A percentile compares a stretch with the other conserved stretches of the same genome.
Conservation (phyloP, 2,329 filamentous ascomycete genomes). For the Colletotrichum simmondsii region DNA sequence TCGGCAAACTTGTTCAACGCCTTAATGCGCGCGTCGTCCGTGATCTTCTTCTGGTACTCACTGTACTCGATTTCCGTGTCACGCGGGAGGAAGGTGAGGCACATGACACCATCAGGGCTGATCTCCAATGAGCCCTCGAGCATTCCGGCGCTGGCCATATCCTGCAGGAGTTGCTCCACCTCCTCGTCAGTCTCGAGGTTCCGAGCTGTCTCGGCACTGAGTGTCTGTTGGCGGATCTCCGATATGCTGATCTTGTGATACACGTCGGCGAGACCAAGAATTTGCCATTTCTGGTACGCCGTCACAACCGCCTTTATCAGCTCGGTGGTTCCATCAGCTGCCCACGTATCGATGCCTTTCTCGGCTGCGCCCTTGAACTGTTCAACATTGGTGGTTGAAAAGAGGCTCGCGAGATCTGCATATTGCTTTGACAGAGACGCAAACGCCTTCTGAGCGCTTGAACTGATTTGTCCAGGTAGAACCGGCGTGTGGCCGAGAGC, state of each 20-base stretch:
- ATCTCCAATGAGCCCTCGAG: constrained; percentile 63
- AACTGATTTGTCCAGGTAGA: constrained; percentile 67
- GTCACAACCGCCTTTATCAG: constrained; percentile 76
- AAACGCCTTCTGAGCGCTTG: constrained; percentile 65
- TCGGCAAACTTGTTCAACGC: constrained; percentile 59
- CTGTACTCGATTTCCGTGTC: constrained; percentile 58
- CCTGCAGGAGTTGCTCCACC: constrained; percentile 57
- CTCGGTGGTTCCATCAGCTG: constrained; percentile 76
- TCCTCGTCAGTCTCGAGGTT: constrained; percentile 54
- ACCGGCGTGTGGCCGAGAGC: constrained; percentile 68
- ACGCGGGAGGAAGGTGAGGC: constrained; percentile 62
- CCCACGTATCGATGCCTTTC: constrained; percentile 68
- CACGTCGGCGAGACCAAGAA: constrained; percentile 77
- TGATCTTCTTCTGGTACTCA: constrained; percentile 61
- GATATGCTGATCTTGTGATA: constrained; percentile 71
- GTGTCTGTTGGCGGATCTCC: constrained; percentile 62
- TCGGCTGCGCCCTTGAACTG: constrained; percentile 74
- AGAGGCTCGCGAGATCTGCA: constrained; percentile 74
- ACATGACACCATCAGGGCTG: constrained; percentile 53
- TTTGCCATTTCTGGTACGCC: constrained; percentile 80
- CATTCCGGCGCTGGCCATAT: constrained; percentile 67
- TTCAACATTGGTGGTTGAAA: constrained; percentile 64
- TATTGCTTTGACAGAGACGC: constrained; percentile 75
- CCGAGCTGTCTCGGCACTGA: constrained; percentile 63
- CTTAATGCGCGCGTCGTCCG: constrained; percentile 55